Evolutionary conservation across 768 basidiomycete species (phyloP), one percentile per base, ranked within the genome.

Genomic region (Boletellus emodensis): DNA sequence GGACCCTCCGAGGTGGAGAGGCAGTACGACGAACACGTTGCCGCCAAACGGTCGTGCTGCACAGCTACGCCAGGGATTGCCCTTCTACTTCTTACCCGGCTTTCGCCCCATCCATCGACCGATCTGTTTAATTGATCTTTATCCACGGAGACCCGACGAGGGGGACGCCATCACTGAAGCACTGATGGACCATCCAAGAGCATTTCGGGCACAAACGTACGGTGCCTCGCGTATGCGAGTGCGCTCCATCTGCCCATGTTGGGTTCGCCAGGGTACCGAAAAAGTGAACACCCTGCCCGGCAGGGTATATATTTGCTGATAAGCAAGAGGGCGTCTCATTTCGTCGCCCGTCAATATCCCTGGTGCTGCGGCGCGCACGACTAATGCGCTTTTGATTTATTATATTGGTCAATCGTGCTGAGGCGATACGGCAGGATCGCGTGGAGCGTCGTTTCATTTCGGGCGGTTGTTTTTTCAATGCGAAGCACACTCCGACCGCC

Each of bases 21-120:
- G 53, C 56, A 42, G 44, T 44, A 51, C 48, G 48, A 49, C 44
- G 48, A 56, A 62, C 62, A 64, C 62, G 62, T 64, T 64, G 37
- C 39, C 26, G 30, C 47, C 30, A 33, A 34, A 37, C 46, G n/a
- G 14, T 47, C 33, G 32, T 46, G 4, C 26, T 24, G 38, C 54
- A 46, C 54, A 51, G 46, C 46, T 52, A 17, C 44, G 26, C 47
- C 46, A 38, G 26, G 46, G 26, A 28, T 20, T 14, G 37, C 34
- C 22, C 38, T 38, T 42, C 44, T 42, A 2, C 34, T 46, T 44
- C 18, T 51, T 2, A 18, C 17, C 33, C 40, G 17, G 22, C 38
- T 14, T 44, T 20, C 17, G 13, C 11, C 38, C 24, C 20, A 32
- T 24, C 40, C 39, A 28, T 20, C 45, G 48, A 44, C 42, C 11